Conservation (phyloP, 345 rosid species). For the Arabidopsis suecica region DNA sequence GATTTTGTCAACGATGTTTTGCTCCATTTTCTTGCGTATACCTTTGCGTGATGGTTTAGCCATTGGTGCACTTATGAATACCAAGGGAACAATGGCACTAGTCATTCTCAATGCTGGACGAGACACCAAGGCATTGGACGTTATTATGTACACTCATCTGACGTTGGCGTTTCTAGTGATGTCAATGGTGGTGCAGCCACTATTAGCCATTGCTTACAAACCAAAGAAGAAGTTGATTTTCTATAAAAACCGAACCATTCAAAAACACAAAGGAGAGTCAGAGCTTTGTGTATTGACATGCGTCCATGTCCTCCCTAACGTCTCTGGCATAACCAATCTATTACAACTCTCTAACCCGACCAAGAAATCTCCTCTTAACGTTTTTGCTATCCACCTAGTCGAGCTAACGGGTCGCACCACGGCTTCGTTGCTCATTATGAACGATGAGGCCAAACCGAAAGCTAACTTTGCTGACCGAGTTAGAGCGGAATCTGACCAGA, state of each 20-base stretch:
- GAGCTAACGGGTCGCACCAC: slow-evolving; percentile 58
- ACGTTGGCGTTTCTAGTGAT: slow-evolving; percentile 45
- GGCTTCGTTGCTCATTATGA: slow-evolving; percentile 63
- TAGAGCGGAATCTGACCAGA: slow-evolving; percentile 48
- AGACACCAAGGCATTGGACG: slow-evolving; percentile 48
- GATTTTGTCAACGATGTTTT: slow-evolving; percentile 48
- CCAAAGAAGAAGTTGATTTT: slow-evolving; percentile 34
- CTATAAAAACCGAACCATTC: slow-evolving; percentile 52
- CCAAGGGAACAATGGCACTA: slow-evolving; percentile 65
- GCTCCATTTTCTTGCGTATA: slow-evolving; percentile 41
- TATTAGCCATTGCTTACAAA: slow-evolving; percentile 41
- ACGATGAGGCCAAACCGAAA: slow-evolving; percentile 44
- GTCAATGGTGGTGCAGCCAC: slow-evolving; percentile 55
- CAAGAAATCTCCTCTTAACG: slow-evolving; percentile 44
- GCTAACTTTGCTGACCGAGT: slow-evolving; percentile 32
- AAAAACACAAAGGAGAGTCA: slow-evolving; percentile 42
- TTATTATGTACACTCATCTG: slow-evolving; percentile 50
- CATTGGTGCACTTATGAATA: slow-evolving; percentile 68
- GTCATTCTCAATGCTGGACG: slow-evolving; percentile 59
- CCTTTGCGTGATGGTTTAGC: slow-evolving; percentile 50
- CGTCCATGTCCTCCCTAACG: slow-evolving; percentile 46
- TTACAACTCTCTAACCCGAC: slow-evolving; percentile 54
- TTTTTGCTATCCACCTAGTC: slow-evolving; percentile 59
- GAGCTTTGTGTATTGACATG: slow-evolving; percentile 53
- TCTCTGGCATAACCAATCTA: slow-evolving; percentile 53